A percentile compares a stretch with the other conserved stretches of the same genome.
phyloP scores from a whole-genome alignment of 768 basidiomycete genomes.

The Multifurca ochricompacta region DNA sequence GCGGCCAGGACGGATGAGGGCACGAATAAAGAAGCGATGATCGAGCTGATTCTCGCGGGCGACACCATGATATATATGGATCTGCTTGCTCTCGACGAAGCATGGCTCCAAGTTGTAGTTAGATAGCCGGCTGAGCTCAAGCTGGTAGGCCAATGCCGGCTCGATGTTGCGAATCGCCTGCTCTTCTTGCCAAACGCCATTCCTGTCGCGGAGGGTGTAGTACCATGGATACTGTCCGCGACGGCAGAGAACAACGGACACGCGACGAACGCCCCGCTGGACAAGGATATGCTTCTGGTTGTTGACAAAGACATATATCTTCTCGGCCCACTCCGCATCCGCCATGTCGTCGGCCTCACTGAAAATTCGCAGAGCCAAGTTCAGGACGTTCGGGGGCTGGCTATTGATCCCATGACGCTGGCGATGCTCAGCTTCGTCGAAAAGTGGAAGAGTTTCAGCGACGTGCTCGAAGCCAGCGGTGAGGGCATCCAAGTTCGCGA shows the following conservation, averaged over 20 bases:
- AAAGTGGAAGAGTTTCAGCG: slow-evolving; percentile 63
- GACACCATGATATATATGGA: slow-evolving; percentile 95
- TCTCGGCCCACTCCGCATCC: slow-evolving; percentile 70
- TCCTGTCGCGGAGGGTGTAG: slow-evolving; percentile 77
- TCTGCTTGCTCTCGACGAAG: slow-evolving; percentile 94
- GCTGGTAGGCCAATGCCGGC: slow-evolving; percentile 94
- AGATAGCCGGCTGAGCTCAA: slow-evolving; percentile 92
- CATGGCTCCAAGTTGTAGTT: slow-evolving; percentile 96
- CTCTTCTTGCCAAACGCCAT: slow-evolving; percentile 83
- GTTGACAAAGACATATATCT: slow-evolving; percentile 66
- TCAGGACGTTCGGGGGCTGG: slow-evolving; percentile 88
- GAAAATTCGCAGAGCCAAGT: slow-evolving; percentile 87
- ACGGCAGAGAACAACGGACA: slow-evolving; percentile 88
- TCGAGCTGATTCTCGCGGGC: slow-evolving; percentile 97
- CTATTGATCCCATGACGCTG: slow-evolving; percentile 66
- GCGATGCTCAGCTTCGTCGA: slow-evolving; percentile 60
- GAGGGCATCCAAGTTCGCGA: slow-evolving; percentile 65
- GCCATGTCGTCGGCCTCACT: slow-evolving; percentile 68
- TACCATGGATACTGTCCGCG: slow-evolving; percentile 89
- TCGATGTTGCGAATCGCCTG: slow-evolving; percentile 97
- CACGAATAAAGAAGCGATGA: slow-evolving; percentile 95
- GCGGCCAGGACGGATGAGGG: slow-evolving; percentile 91
- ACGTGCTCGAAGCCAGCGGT: slow-evolving; percentile 69
- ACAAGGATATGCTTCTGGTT: slow-evolving; percentile 51
- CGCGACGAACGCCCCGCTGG: slow-evolving; percentile 80